phyloP scores from a whole-genome alignment of 208 protist species.

The Leishmania lainsoni region DNA sequence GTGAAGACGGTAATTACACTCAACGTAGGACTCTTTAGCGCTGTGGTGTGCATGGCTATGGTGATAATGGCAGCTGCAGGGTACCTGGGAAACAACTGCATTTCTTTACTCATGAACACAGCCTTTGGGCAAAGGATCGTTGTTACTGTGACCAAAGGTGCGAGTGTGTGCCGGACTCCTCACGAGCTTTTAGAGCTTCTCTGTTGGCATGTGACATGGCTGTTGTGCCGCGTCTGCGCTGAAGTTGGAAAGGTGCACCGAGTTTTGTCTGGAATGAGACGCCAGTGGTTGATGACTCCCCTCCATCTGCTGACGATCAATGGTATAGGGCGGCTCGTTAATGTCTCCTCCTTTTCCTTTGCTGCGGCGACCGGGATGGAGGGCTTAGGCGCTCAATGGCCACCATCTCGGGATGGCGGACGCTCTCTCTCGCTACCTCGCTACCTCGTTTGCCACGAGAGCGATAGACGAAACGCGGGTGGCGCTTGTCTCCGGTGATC shows the following conservation, averaged over 20 bases:
- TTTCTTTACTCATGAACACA: too few relatives aligned
- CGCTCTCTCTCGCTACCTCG: too few relatives aligned
- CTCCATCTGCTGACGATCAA: background rate
- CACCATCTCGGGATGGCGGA: too few relatives aligned
- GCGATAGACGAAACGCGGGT: background rate
- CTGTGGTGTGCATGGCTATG: background rate
- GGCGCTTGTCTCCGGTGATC: background rate
- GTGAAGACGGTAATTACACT: background rate
- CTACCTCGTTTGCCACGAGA: too few relatives aligned
- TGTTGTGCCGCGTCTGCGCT: background rate
- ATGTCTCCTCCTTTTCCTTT: background rate
- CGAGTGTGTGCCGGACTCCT: background rate
- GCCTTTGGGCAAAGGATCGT: background rate
- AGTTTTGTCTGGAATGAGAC: background rate
- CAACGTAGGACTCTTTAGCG: background rate
- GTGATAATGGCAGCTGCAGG: background rate
- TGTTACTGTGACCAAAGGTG: background rate
- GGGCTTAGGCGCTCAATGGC: too few relatives aligned
- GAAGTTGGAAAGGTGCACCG: background rate
- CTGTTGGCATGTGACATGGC: background rate
- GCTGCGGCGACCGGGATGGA: too few relatives aligned
- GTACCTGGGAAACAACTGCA: background rate
- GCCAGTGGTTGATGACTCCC: background rate
- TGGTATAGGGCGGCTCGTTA: background rate
- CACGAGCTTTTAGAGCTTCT: background rate